Evolutionary conservation across 495 filamentous ascomycete species (phyloP).

Genomic region (Aspergillus incahuasiensis): DNA sequence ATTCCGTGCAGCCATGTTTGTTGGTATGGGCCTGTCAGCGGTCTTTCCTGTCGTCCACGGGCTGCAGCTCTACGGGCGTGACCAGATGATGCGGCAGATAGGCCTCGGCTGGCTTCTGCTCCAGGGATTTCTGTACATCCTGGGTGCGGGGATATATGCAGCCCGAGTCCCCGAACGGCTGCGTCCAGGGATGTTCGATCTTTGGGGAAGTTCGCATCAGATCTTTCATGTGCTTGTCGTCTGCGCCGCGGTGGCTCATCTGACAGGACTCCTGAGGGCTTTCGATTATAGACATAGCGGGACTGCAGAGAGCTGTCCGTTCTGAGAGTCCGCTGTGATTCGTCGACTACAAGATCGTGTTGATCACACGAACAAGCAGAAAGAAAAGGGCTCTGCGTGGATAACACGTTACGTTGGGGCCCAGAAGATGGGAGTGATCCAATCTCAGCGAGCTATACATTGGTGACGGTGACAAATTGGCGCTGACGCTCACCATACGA

Average conservation of each 20-base stretch:
- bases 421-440: constrained; percentile 12
- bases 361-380: constrained; percentile 21
- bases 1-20: constrained; percentile 88
- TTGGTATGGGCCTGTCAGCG: constrained; percentile 79
- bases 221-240: constrained; percentile 63
- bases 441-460: constrained; percentile 13
- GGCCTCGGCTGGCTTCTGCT: constrained; percentile 76
- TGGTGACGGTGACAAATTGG: background rate
- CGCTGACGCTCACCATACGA: constrained; percentile 19
- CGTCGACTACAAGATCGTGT: background rate
- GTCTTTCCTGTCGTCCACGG: constrained; percentile 78
- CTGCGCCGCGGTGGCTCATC: constrained; percentile 53
- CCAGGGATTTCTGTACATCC: constrained; percentile 79
- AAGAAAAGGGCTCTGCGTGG: constrained; percentile 5
- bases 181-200: constrained; percentile 51
- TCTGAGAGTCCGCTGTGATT: constrained; percentile 11
- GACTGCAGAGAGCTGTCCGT: constrained; percentile 33
- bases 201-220: constrained; percentile 59
- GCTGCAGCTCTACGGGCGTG: constrained; percentile 54
- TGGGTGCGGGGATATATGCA: constrained; percentile 81
- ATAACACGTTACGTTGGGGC: constrained; percentile 12
- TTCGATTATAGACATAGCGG: constrained; percentile 53
- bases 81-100: constrained; percentile 61
- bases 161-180: constrained; percentile 50
- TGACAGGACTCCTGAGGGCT: constrained; percentile 53